Conservation (phyloP, 805 yeast genomes). For the Candida ficus region DNA sequence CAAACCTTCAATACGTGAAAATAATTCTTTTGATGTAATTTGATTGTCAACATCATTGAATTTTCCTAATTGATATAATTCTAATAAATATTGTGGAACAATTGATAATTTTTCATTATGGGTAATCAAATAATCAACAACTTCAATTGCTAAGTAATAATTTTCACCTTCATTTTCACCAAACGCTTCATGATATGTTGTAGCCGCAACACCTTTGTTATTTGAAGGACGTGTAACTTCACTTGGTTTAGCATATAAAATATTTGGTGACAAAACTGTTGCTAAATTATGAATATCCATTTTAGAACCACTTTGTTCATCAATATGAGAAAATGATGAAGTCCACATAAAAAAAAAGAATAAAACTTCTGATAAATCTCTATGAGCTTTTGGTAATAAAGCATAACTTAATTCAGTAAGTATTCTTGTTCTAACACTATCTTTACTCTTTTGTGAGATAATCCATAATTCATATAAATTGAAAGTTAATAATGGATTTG, state of each 20-base stretch:
- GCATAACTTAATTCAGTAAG: slow-evolving; percentile 63
- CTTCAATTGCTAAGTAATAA: slow-evolving; percentile 87
- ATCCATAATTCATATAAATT: slow-evolving; percentile 77
- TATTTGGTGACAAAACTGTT: slow-evolving; percentile 92
- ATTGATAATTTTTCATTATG: slow-evolving; percentile 72
- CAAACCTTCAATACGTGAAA: slow-evolving; percentile 28
- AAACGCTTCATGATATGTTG: slow-evolving; percentile 33
- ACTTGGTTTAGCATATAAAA: slow-evolving; percentile 55
- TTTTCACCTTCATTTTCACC: slow-evolving; percentile 53
- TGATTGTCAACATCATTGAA: slow-evolving; percentile 17
- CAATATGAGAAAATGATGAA: slow-evolving; percentile 89
- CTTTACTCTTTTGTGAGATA: slow-evolving; percentile 51
- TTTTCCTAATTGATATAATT: slow-evolving; percentile 20
- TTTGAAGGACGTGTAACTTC: slow-evolving; percentile 25
- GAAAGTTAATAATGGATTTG: slow-evolving; percentile 82
- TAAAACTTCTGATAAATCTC: slow-evolving; percentile 84
- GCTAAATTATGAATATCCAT: slow-evolving; percentile 96
- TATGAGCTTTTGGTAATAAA: slow-evolving; percentile 71
- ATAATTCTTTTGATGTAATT: slow-evolving; percentile 35
- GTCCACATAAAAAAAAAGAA: slow-evolving; percentile 90
- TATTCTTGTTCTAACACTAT: slow-evolving; percentile 41
- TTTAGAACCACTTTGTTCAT: slow-evolving; percentile 85
- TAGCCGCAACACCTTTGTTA: slow-evolving; percentile 21
- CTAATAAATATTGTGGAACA: slow-evolving; percentile 57
- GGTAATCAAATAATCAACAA: slow-evolving; percentile 76